Base-by-base conservation (phyloP, 2,329 filamentous ascomycete genomes). In the Diplocarpon rosae region DNA sequence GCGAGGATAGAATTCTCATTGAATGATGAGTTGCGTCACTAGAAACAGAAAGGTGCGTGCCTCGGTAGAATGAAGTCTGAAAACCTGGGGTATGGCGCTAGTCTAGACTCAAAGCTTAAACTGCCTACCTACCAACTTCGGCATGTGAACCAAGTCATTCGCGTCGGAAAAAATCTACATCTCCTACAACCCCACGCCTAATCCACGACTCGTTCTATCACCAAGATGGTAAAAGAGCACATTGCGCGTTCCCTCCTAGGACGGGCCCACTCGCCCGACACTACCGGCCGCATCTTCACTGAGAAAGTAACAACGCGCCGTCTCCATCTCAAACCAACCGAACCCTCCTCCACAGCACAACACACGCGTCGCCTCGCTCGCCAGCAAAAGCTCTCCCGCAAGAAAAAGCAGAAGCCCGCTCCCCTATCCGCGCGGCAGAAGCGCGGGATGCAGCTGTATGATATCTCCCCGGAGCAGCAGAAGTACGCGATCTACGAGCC, bases 251-350 rank as follows among this genome's bases (percentile, higher is more conserved):
- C 71, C 7, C 78, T 95, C 40, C 80, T 96, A 42, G 66, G 73
- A 5, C 80, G 85, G 56, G 87, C 86, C 9, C 87, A 95, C 65
- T 82, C 85, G 2, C 81, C 86, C 20, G 73, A 83, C 52, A 80
- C 75, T 46, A 77, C 80, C 43, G 68, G 70, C 29, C 73, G 78
- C 43, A 85, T 95, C 63, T 90, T 83, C 70, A 71, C 73, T 50
- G 85, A 94, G 52, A 88, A 88, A 64, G 78, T 95, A 62, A 78
- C 86, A 56, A 80, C 86, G 60, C 86, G 87, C 37, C 81, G 86
- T 0, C 78, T 95, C 45, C 78, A 83, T 57, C 76, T 95, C 3
- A 79, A 83, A 34, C 80, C 86, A 6, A 83, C 80, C 16, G 86
- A 84, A 0, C 84, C 86, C 63, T 72, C 59, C 16, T 45, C 30